Percentiles rank a stretch among this genome's conserved stretches.
phyloP scores from a whole-genome alignment of 352 stramenopile genomes.

The Globisporangium orthogonon region DNA sequence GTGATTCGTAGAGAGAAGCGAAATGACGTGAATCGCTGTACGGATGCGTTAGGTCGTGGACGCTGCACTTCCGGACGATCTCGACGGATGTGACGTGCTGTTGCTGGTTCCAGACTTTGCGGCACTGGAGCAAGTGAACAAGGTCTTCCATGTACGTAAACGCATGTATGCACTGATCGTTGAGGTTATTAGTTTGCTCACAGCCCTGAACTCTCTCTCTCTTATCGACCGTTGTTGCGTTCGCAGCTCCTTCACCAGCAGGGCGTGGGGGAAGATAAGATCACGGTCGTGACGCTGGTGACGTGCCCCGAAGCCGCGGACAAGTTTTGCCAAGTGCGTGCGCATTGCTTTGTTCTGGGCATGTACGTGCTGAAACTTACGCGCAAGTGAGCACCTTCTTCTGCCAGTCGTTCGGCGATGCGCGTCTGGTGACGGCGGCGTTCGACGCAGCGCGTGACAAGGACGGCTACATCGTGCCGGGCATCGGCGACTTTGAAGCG shows the following conservation, averaged over 20 bases:
- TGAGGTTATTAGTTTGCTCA: not conserved
- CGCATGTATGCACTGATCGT: no score
- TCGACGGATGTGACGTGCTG: slow-evolving; percentile 64
- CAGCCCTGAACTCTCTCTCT: no score
- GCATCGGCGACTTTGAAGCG: slow-evolving; percentile 70
- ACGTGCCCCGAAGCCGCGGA: slow-evolving; percentile 77
- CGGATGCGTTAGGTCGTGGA: slow-evolving; percentile 28
- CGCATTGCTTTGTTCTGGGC: no score
- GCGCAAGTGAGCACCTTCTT: not conserved
- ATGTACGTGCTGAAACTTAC: no score
- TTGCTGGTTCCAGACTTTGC: slow-evolving; percentile 64
- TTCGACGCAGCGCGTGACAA: slow-evolving; percentile 59
- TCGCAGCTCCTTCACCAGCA: slow-evolving; percentile 57
- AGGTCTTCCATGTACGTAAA: slow-evolving; percentile 60
- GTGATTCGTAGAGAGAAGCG: no score
- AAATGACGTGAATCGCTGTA: not conserved
- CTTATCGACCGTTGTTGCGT: not conserved
- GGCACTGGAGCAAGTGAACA: slow-evolving; percentile 54
- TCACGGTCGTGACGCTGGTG: slow-evolving; percentile 75
- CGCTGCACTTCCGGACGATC: slow-evolving; percentile 43
- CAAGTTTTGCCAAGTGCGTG: slow-evolving; percentile 59
- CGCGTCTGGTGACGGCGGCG: slow-evolving; percentile 68
- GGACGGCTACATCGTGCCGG: slow-evolving; percentile 59
- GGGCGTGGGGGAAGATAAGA: slow-evolving; percentile 68
- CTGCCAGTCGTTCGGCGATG: slow-evolving; percentile 51